Percentiles rank a stretch among this genome's conserved stretches.
Evolutionary conservation across 164 flowering plant genomes (phyloP).

Genomic region (Nelumbo lutea): DNA sequence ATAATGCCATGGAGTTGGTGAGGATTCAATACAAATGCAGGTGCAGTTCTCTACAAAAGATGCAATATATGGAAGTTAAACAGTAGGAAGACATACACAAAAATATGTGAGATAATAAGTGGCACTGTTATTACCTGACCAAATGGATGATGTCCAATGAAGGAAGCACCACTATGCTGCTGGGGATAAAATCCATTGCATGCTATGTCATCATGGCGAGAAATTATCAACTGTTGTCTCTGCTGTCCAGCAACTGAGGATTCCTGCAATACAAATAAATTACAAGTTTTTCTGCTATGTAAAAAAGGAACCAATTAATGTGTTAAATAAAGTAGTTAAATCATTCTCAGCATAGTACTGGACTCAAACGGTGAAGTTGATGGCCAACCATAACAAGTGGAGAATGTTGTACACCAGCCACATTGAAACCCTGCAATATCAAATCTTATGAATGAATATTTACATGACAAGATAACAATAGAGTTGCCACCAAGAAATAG

Average conservation of each 20-base stretch:
- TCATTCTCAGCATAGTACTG: background rate
- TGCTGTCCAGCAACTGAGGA: background rate
- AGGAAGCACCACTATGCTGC: background rate
- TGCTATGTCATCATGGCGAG: conserved; percentile 1
- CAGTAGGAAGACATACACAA: background rate
- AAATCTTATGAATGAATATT: background rate
- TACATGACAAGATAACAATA: background rate
- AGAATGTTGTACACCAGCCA: conserved; percentile 1
- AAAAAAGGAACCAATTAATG: background rate
- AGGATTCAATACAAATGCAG: background rate
- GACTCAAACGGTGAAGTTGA: background rate
- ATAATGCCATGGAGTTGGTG: background rate
- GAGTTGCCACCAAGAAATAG: background rate
- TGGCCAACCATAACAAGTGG: background rate
- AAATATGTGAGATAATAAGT: background rate
- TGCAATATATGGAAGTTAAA: background rate
- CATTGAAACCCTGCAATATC: background rate
- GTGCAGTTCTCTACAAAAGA: background rate
- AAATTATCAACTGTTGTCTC: background rate
- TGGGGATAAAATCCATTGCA: background rate
- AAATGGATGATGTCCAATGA: background rate
- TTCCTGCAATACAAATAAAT: background rate
- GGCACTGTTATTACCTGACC: background rate
- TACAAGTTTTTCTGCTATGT: background rate
- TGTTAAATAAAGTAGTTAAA: background rate